phyloP scores from a whole-genome alignment of 2,329 filamentous ascomycete genomes.

The Beauveria asiatica region DNA sequence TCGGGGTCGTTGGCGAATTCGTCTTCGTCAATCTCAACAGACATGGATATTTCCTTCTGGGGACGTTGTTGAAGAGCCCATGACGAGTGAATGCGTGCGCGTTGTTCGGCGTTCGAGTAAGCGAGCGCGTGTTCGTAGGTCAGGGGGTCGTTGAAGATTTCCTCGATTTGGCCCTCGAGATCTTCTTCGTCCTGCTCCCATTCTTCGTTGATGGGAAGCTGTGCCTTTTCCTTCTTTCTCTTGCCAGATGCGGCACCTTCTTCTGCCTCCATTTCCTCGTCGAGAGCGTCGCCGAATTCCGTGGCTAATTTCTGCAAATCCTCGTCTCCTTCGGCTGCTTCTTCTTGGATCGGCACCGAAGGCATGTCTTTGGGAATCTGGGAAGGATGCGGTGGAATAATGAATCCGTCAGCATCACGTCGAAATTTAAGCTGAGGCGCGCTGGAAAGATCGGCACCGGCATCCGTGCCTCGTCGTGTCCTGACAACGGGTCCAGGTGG shows the following conservation, averaged over 20 bases:
- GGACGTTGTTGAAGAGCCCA: slow-evolving; percentile 42
- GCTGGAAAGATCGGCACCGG: slow-evolving; percentile 27
- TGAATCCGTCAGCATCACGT: slow-evolving; percentile 60
- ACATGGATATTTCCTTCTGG: slow-evolving; percentile 43
- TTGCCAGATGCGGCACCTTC: slow-evolving; percentile 16
- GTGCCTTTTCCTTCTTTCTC: slow-evolving; percentile 26
- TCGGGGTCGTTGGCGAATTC: slow-evolving; percentile 90
- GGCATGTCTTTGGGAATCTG: slow-evolving; percentile 27
- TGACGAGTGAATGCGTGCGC: slow-evolving; percentile 44
- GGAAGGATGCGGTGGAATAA: slow-evolving; percentile 46
- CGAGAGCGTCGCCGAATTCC: slow-evolving; percentile 35
- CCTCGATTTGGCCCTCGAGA: slow-evolving; percentile 62
- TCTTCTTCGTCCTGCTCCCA: slow-evolving; percentile 56
- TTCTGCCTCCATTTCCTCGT: slow-evolving; percentile 21
- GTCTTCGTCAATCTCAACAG: slow-evolving; percentile 61
- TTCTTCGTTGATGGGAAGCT: slow-evolving; percentile 51
- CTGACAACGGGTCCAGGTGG: slow-evolving; percentile 1
- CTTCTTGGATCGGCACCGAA: slow-evolving; percentile 7
- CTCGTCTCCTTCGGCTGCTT: slow-evolving; percentile 13
- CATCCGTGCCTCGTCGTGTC: slow-evolving; percentile 16
- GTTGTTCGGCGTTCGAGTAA: slow-evolving; percentile 49
- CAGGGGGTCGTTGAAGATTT: slow-evolving; percentile 56
- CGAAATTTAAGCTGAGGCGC: slow-evolving; percentile 31
- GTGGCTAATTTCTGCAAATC: slow-evolving; percentile 32
- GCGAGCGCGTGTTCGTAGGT: slow-evolving; percentile 47